A percentile compares a stretch with the other conserved stretches of the same genome.
These are phyloP conservation scores for Acer saccharum DNA, from an alignment of 345 rosid species.

Conservation along the genomic window DNA sequence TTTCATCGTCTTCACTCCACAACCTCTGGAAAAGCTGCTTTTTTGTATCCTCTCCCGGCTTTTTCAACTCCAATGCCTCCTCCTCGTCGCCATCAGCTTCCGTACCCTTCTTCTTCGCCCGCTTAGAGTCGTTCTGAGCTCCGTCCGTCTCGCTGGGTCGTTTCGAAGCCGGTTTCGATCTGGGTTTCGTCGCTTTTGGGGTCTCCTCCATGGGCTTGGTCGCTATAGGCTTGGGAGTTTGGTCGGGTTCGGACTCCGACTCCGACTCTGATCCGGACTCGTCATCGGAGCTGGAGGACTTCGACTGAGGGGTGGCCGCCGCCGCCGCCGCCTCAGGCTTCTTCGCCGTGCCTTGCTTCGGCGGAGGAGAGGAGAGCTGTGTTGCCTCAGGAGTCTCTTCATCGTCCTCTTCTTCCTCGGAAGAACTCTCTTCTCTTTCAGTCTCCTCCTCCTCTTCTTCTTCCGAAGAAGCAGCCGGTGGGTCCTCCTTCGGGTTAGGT, in stretches of 20 bases:
- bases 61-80: constrained; percentile 18
- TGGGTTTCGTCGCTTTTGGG: constrained; percentile 18
- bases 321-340: constrained; percentile 2
- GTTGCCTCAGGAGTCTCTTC: constrained; percentile 8
- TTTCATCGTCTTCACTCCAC: constrained; percentile 55
- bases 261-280: constrained; percentile 24
- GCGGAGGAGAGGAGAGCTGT: constrained; percentile 8
- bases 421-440: constrained; percentile 24
- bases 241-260: constrained; percentile 25
- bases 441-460: constrained; percentile 34
- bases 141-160: constrained; percentile 25
- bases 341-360: not conserved
- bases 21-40: constrained; percentile 46
- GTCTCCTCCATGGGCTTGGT: constrained; percentile 33
- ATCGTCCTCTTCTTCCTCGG: constrained; percentile 22
- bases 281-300: constrained; percentile 26
- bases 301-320: not conserved
- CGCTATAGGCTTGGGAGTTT: constrained; percentile 28
- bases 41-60: constrained; percentile 43
- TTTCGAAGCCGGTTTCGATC: constrained; percentile 20
- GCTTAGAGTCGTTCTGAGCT: constrained; percentile 22
- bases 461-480: constrained; percentile 32
- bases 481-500: constrained; percentile 26
- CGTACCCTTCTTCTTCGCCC: constrained; percentile 29
- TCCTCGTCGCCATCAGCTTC: constrained; percentile 13